Evolutionary conservation across 306 rosid genomes (phyloP).

Genomic region (Prosopis cineraria): DNA sequence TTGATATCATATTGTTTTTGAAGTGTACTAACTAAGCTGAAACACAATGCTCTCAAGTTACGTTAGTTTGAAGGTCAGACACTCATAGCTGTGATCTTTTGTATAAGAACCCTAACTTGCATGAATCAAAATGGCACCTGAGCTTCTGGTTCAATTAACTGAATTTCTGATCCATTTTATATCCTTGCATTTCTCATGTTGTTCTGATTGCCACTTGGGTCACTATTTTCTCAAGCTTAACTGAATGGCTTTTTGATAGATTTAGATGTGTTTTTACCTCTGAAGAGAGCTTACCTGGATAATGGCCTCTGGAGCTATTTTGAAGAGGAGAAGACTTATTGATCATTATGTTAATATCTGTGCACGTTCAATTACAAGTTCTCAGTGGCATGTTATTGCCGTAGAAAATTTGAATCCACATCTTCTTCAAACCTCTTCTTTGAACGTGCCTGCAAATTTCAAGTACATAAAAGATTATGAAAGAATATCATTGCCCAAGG

Average conservation of each 20-base stretch:
- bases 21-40: background rate
- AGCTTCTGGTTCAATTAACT: background rate
- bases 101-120: background rate
- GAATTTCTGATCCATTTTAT: background rate
- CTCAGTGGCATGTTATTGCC: constrained; percentile 38
- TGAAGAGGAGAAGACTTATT: constrained; percentile 53
- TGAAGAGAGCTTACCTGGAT: constrained; percentile 16
- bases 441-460: background rate
- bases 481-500: constrained; percentile 18
- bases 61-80: background rate
- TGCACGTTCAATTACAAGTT: constrained; percentile 37
- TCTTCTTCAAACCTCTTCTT: constrained; percentile 15
- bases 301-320: constrained; percentile 72
- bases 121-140: background rate
- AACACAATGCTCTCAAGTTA: background rate
- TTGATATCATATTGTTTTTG: background rate
- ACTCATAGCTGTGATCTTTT: background rate
- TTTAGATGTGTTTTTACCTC: constrained; percentile 17
- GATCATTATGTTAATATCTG: constrained; percentile 39
- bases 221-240: background rate
- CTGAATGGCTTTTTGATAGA: constrained; percentile 13
- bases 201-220: background rate
- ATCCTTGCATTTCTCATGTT: background rate
- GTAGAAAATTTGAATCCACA: constrained; percentile 35
- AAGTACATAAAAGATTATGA: background rate